Percentiles rank a stretch among this genome's conserved stretches.
Conservation (phyloP, 768 basidiomycete species). For the Scleroderma citrinum region DNA sequence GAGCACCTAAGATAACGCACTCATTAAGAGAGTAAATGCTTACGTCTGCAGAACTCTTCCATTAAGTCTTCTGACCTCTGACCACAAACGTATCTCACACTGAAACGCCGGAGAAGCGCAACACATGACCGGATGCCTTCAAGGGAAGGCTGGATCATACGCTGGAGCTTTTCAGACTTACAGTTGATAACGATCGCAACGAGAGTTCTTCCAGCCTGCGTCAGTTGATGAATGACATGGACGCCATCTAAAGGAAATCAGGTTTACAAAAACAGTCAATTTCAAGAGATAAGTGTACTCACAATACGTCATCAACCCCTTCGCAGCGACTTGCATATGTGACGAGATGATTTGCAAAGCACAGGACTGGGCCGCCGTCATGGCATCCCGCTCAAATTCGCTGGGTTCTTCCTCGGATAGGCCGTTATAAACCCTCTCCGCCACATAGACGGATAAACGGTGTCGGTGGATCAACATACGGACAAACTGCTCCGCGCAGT, state of each 20-base stretch:
- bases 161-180: slow-evolving; percentile 70
- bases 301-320: slow-evolving; percentile 94
- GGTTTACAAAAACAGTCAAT: slow-evolving; percentile 6
- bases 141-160: slow-evolving; percentile 73
- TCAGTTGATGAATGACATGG: slow-evolving; percentile 92
- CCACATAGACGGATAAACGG: slow-evolving; percentile 72
- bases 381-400: slow-evolving; percentile 72
- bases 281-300: slow-evolving; percentile 28
- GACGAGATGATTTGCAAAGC: slow-evolving; percentile 79
- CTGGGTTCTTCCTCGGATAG: slow-evolving; percentile 46
- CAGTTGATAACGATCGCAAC: slow-evolving; percentile 85
- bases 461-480: slow-evolving; percentile 87
- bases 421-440: slow-evolving; percentile 52
- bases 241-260: slow-evolving; percentile 67
- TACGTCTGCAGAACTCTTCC: slow-evolving; percentile 91
- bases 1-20: slow-evolving; percentile 4
- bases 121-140: slow-evolving; percentile 87
- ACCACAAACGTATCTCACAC: slow-evolving; percentile 88
- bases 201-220: slow-evolving; percentile 87
- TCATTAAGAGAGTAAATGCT: slow-evolving; percentile 17
- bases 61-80: slow-evolving; percentile 87
- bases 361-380: slow-evolving; percentile 68
- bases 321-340: slow-evolving; percentile 79
- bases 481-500: slow-evolving; percentile 84
- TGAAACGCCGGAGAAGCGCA: slow-evolving; percentile 81